These are phyloP conservation scores for Lecanoromycetidae sp. DNA, from an alignment of 2,329 filamentous ascomycete species.

Conservation along the genomic window DNA sequence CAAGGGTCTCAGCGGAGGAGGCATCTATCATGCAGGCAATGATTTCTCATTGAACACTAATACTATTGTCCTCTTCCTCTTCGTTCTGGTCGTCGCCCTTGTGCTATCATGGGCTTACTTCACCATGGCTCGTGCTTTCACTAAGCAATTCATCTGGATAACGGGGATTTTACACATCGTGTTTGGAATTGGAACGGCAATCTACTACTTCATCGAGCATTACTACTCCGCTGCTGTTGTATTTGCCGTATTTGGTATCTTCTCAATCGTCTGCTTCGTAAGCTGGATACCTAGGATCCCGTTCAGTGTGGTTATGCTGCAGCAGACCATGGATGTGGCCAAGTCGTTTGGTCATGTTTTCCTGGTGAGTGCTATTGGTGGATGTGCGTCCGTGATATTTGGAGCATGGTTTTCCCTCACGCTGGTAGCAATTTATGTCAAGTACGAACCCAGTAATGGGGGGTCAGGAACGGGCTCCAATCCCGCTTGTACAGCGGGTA, in stretches of 20 bases:
- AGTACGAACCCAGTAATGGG: conserved; percentile 53
- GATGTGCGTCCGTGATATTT: conserved; percentile 61
- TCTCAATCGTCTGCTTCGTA: conserved; percentile 71
- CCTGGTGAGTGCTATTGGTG: conserved; percentile 71
- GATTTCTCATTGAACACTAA: conserved; percentile 64
- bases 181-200: conserved; percentile 71
- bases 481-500: conserved; percentile 38
- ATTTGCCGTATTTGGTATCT: conserved; percentile 69
- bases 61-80: conserved; percentile 73
- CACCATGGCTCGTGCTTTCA: conserved; percentile 60
- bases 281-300: conserved; percentile 85
- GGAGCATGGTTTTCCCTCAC: conserved; percentile 80
- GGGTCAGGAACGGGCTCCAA: no score
- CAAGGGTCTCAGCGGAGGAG: conserved; percentile 52
- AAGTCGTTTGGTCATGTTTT: conserved; percentile 79
- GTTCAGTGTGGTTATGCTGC: conserved; percentile 81
- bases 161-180: conserved; percentile 80
- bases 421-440: conserved; percentile 72
- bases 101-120: conserved; percentile 69
- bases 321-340: conserved; percentile 63
- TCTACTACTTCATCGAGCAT: conserved; percentile 66
- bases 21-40: conserved; percentile 60
- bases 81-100: conserved; percentile 61
- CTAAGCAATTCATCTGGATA: conserved; percentile 85
- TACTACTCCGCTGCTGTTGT: conserved; percentile 81